These are phyloP conservation scores for Porodaedalea pini DNA, from an alignment of 1,284 basidiomycete species.

Conservation along the genomic window DNA sequence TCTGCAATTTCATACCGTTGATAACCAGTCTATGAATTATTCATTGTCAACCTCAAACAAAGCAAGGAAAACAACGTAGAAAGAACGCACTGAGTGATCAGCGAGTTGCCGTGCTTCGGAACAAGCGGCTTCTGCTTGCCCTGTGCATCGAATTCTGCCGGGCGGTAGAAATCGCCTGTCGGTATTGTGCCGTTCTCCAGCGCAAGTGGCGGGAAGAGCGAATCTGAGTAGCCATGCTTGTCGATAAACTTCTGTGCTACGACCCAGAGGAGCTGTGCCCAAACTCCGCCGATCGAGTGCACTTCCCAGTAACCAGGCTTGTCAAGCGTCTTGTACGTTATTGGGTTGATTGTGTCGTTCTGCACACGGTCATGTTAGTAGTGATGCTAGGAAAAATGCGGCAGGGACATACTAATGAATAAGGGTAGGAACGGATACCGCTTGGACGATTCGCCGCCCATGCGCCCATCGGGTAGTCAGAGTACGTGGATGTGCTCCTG, in stretches of 20 bases:
- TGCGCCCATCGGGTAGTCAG: constrained; percentile 86
- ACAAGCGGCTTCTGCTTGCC: constrained; percentile 61
- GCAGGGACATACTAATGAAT: constrained; percentile 56
- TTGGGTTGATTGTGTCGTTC: constrained; percentile 80
- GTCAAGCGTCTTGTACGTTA: constrained; percentile 94
- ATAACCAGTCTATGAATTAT: constrained; percentile 54
- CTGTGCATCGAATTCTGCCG: constrained; percentile 31
- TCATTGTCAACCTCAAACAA: constrained; percentile 26
- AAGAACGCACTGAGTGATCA: constrained; percentile 62
- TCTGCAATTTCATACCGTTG: constrained; percentile 92
- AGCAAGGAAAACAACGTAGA: constrained; percentile 22
- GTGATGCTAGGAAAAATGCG: background rate
- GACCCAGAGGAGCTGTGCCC: constrained; percentile 93
- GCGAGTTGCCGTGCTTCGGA: constrained; percentile 90
- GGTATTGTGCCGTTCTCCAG: constrained; percentile 58
- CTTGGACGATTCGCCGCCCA: constrained; percentile 81
- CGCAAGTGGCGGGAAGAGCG: constrained; percentile 77
- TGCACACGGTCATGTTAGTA: constrained; percentile 24
- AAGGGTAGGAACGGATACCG: constrained; percentile 88
- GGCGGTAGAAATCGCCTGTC: constrained; percentile 71
- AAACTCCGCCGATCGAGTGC: constrained; percentile 91
- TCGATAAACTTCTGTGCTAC: constrained; percentile 71
- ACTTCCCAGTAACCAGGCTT: constrained; percentile 90
- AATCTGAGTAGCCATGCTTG: constrained; percentile 77
- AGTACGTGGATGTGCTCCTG: constrained; percentile 69